Conservation (phyloP, 805 yeast species). For the Pichia ethanolica region DNA sequence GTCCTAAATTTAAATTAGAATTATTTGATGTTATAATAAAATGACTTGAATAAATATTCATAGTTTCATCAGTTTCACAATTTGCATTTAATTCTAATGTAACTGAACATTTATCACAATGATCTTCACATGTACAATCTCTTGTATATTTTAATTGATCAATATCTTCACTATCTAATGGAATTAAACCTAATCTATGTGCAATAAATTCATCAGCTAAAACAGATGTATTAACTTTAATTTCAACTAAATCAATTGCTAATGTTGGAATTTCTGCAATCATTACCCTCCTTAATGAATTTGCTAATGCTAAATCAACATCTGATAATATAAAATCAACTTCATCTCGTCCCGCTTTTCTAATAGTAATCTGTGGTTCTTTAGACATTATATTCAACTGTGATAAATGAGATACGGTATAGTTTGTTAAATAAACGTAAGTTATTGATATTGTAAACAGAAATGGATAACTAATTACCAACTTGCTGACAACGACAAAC, state of each 20-base stretch:
- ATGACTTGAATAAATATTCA: conserved; percentile 87
- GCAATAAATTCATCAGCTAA: conserved; percentile 95
- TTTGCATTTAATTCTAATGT: conserved; percentile 75
- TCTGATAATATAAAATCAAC: conserved; percentile 86
- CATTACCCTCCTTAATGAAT: conserved; percentile 86
- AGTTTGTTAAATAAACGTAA: too few relatives aligned
- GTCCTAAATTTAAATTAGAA: conserved; percentile 46
- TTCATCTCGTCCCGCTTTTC: conserved; percentile 76
- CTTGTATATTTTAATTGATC: conserved; percentile 81
- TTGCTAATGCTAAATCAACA: conserved; percentile 85
- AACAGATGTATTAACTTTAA: conserved; percentile 87
- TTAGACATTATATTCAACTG: conserved; percentile 12
- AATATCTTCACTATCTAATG: conserved; percentile 76
- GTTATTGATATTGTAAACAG: too few relatives aligned
- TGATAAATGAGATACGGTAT: too few relatives aligned
- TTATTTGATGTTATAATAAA: conserved; percentile 35
- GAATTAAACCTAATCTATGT: conserved; percentile 89
- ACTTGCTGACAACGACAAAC: too few relatives aligned
- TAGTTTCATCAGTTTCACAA: conserved; percentile 80
- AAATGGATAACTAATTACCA: too few relatives aligned
- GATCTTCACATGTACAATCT: conserved; percentile 97
- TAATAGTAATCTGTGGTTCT: conserved; percentile 81
- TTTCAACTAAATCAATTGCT: conserved; percentile 93
- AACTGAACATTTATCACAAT: conserved; percentile 93
- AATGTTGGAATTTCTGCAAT: conserved; percentile 94